Percentiles rank a stretch among this genome's conserved stretches.
Conservation (phyloP, 768 basidiomycete genomes). For the Rhodotorula graminis region DNA sequence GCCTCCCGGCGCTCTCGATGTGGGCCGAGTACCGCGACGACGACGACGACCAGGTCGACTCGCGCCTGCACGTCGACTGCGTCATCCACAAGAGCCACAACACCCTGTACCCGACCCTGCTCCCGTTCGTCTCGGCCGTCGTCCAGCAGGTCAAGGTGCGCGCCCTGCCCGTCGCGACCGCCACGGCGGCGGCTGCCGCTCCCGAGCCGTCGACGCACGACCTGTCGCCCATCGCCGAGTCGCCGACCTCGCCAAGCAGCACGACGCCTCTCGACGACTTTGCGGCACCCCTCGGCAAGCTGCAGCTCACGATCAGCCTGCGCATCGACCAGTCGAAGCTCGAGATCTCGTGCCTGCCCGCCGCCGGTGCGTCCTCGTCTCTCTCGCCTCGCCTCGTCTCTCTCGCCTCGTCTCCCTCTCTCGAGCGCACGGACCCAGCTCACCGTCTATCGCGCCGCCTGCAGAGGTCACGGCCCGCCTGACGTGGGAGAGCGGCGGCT, state of each 20-base stretch:
- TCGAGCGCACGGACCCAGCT: too few species aligned
- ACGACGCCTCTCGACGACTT: background rate
- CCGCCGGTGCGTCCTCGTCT: constrained; percentile 55
- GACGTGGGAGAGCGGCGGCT: constrained; percentile 92
- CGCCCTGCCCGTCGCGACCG: background rate
- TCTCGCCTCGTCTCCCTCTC: background rate
- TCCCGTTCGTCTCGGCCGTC: constrained; percentile 79
- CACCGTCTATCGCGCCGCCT: background rate
- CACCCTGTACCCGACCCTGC: constrained; percentile 68
- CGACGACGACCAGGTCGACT: background rate
- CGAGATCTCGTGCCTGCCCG: constrained; percentile 79
- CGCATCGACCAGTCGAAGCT: constrained; percentile 86
- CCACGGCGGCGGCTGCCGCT: background rate
- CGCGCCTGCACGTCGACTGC: constrained; percentile 73
- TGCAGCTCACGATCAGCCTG: constrained; percentile 77
- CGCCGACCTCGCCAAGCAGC: background rate
- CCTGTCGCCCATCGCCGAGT: background rate
- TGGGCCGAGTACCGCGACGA: constrained; percentile 70
- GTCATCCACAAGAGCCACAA: constrained; percentile 88
- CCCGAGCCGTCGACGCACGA: too few species aligned
- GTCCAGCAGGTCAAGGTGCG: constrained; percentile 65
- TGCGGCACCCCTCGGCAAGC: constrained; percentile 41
- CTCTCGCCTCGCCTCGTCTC: background rate
- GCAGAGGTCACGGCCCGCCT: constrained; percentile 76
- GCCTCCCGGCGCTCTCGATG: constrained; percentile 68